Conservation (phyloP, 495 filamentous ascomycete species). For the Evernia prunastri region DNA sequence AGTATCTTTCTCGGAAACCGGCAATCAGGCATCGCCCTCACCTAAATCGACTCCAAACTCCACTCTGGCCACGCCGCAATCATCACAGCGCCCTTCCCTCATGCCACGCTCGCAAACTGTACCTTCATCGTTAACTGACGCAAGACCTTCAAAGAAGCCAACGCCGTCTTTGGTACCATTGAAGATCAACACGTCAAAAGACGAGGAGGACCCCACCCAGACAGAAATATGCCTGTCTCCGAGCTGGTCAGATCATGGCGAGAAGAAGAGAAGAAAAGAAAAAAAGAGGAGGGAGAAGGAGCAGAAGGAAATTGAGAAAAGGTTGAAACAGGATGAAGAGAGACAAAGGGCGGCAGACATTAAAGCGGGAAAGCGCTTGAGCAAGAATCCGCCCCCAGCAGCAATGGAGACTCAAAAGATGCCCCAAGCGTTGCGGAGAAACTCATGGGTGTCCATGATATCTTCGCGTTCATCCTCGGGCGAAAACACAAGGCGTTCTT, state of each 20-base stretch:
- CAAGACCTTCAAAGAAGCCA: slow-evolving; percentile 6
- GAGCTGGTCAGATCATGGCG: slow-evolving; percentile 28
- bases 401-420: slow-evolving; percentile 31
- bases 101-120: slow-evolving; percentile 23
- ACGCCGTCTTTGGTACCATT: slow-evolving; percentile 9
- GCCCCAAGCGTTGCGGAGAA: slow-evolving; percentile 24
- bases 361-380: slow-evolving; percentile 23
- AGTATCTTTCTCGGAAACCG: slow-evolving; percentile 1
- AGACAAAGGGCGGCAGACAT: slow-evolving; percentile 16
- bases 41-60: slow-evolving; percentile 13
- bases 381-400: slow-evolving; percentile 28
- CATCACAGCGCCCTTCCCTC: slow-evolving; percentile 14
- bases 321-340: slow-evolving; percentile 24
- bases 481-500: slow-evolving; percentile 18
- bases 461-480: slow-evolving; percentile 21
- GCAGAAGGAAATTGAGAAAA: slow-evolving; percentile 22
- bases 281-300: slow-evolving; percentile 25
- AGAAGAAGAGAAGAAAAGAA: slow-evolving; percentile 23
- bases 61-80: slow-evolving; percentile 4
- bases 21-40: background rate
- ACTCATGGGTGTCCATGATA: slow-evolving; percentile 24
- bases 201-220: background rate
- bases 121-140: slow-evolving; percentile 14
- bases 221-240: slow-evolving; percentile 27
- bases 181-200: slow-evolving; percentile 9